phyloP scores from a whole-genome alignment of 2,329 filamentous ascomycete species.

The Pseudogymnoascus sp. region DNA sequence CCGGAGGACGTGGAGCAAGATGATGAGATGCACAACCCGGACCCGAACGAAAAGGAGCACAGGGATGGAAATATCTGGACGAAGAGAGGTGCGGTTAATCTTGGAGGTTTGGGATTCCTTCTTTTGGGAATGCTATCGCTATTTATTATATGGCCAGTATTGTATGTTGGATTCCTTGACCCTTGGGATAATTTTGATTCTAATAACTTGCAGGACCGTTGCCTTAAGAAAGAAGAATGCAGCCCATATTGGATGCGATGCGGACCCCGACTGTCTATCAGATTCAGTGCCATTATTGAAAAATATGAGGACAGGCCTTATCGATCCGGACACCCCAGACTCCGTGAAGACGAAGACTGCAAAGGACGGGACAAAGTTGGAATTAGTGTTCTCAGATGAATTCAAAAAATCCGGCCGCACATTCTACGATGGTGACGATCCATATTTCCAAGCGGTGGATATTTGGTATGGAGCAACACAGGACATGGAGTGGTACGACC shows the following conservation, averaged over 20 bases:
- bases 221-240: constrained; percentile 34
- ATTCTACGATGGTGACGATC: constrained; percentile 63
- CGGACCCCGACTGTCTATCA: constrained; percentile 33
- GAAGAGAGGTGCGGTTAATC: constrained; percentile 53
- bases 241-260: constrained; percentile 26
- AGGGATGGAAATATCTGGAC: constrained; percentile 59
- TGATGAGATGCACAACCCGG: constrained; percentile 63
- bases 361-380: constrained; percentile 51
- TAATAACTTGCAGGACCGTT: constrained; percentile 43
- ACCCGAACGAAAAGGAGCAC: constrained; percentile 52
- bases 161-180: constrained; percentile 41
- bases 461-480: constrained; percentile 65
- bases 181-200: constrained; percentile 11
- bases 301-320: constrained; percentile 52
- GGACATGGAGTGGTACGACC: constrained; percentile 65
- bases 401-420: constrained; percentile 60
- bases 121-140: constrained; percentile 52
- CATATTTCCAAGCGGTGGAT: constrained; percentile 59
- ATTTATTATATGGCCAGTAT: constrained; percentile 61
- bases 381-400: constrained; percentile 64
- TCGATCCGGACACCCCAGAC: constrained; percentile 60
- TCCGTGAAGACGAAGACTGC: constrained; percentile 47
- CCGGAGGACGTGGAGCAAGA: constrained; percentile 68
- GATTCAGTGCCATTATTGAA: constrained; percentile 39
- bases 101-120: constrained; percentile 54